Percentiles rank a stretch among this genome's conserved stretches.
Evolutionary conservation across 768 basidiomycete species (phyloP).

Genomic region (Crucibulum laeve): DNA sequence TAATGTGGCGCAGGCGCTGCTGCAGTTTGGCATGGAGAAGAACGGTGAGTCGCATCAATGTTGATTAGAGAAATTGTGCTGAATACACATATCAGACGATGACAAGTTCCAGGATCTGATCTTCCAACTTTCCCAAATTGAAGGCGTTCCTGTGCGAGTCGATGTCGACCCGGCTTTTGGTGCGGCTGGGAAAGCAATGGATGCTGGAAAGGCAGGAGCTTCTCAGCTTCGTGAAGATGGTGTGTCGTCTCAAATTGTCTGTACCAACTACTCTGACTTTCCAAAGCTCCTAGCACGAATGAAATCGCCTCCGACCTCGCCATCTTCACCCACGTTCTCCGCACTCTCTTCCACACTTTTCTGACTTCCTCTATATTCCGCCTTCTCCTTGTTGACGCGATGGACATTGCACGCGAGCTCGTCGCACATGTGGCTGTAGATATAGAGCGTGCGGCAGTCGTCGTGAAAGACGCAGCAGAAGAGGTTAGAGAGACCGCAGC

Average conservation of each 20-base stretch:
- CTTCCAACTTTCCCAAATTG: not conserved
- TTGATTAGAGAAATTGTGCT: too few species aligned
- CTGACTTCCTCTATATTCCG: conserved; percentile 32
- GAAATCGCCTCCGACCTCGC: conserved; percentile 24
- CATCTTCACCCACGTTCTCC: conserved; percentile 21
- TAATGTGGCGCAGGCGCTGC: conserved; percentile 23
- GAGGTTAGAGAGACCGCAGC: not conserved
- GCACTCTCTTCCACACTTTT: conserved; percentile 19
- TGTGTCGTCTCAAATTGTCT: conserved; percentile 2
- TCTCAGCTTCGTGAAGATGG: conserved; percentile 11
- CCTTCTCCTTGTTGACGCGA: conserved; percentile 24
- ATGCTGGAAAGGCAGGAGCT: conserved; percentile 8
- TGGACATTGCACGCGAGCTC: conserved; percentile 24
- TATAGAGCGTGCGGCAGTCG: conserved; percentile 20
- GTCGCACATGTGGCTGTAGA: conserved; percentile 27
- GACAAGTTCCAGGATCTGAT: not conserved
- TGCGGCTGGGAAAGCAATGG: too few species aligned
- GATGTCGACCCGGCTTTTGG: not conserved
- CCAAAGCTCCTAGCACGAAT: conserved; percentile 14
- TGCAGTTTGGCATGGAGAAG: conserved; percentile 32
- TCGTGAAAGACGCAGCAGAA: conserved; percentile 26
- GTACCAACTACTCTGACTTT: not conserved
- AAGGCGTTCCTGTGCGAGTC: not conserved
- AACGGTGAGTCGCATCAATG: conserved; percentile 22
- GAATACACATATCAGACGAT: too few species aligned